These are phyloP conservation scores for Entomortierella lignicola DNA, from an alignment of 192 early-diverging fungal species.

Conservation along the genomic window DNA sequence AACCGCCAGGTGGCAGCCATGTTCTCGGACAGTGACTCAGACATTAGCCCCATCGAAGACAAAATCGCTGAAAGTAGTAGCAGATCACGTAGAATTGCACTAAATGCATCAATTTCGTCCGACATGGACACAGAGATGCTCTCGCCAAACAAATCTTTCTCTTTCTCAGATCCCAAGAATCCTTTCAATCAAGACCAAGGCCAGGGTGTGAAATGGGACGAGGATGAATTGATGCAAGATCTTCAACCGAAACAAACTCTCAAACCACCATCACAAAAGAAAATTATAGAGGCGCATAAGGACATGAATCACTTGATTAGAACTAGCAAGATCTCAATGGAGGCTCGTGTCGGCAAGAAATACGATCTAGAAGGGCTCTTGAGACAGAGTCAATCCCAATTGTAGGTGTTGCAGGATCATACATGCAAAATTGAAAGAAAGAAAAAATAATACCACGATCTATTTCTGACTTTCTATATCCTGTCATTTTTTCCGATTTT, in stretches of 20 bases:
- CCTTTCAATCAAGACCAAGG: background rate
- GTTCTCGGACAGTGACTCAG: conserved; percentile 43
- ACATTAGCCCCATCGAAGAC: conserved; percentile 38
- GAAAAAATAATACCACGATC: no score
- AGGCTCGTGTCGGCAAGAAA: conserved; percentile 13
- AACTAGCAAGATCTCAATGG: background rate
- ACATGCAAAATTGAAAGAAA: no score
- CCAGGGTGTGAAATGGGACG: background rate
- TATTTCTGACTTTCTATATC: no score
- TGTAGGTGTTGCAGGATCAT: no score
- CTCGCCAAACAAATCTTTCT: background rate
- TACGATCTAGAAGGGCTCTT: background rate
- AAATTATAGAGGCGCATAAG: background rate
- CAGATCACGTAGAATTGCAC: background rate
- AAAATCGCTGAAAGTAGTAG: background rate
- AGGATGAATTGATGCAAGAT: background rate
- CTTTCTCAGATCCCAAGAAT: background rate
- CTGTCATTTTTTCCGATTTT: background rate
- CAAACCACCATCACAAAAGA: conserved; percentile 7
- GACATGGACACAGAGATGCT: conserved; percentile 3
- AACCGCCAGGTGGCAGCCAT: background rate
- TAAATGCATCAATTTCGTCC: conserved; percentile 6
- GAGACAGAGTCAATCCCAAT: conserved; percentile 3
- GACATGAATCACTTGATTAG: conserved; percentile 11
- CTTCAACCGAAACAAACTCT: background rate